Evolutionary conservation across 2,329 filamentous ascomycete genomes (phyloP).

Genomic region (Clonostachys rosea): DNA sequence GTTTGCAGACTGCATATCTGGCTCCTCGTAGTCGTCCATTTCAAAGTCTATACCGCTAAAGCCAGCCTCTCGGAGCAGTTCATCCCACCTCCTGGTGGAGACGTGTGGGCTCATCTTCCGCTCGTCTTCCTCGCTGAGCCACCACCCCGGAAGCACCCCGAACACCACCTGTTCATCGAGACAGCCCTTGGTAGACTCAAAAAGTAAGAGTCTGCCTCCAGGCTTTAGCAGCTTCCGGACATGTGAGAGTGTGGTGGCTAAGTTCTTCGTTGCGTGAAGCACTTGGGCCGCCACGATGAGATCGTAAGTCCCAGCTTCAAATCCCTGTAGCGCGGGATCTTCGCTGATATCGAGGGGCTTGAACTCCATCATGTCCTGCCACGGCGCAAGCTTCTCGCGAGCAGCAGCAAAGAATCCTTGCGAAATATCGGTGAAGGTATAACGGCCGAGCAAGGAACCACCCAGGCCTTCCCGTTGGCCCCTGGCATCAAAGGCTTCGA

Average conservation of each 20-base stretch:
- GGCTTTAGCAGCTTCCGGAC: slow-evolving; percentile 13
- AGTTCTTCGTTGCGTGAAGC: slow-evolving; percentile 16
- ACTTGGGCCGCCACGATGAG: slow-evolving; percentile 21
- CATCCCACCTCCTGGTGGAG: no score
- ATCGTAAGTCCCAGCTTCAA: slow-evolving; percentile 15
- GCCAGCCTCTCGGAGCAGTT: no score
- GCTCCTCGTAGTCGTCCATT: no score
- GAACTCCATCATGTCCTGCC: slow-evolving; percentile 12
- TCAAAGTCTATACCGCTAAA: no score
- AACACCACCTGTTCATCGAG: no score
- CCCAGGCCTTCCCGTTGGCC: no score
- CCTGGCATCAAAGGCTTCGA: no score
- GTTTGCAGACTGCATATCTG: no score
- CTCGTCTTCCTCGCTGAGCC: slow-evolving; percentile 4
- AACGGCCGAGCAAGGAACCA: slow-evolving; percentile 1
- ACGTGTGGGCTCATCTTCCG: no score
- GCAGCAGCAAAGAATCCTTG: slow-evolving; percentile 16
- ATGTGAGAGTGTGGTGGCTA: slow-evolving; percentile 13
- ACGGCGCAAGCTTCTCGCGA: slow-evolving; percentile 3
- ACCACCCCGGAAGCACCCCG: slow-evolving; percentile 21
- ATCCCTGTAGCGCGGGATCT: slow-evolving; percentile 18
- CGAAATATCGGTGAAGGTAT: slow-evolving; percentile 22
- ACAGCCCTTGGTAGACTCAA: slow-evolving; percentile 3
- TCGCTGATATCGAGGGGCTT: slow-evolving; percentile 21
- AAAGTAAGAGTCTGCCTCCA: slow-evolving; percentile 11